Percentiles rank a stretch among this genome's conserved stretches.
phyloP scores from a whole-genome alignment of 768 basidiomycete species.

The Tephrocybe sp. region DNA sequence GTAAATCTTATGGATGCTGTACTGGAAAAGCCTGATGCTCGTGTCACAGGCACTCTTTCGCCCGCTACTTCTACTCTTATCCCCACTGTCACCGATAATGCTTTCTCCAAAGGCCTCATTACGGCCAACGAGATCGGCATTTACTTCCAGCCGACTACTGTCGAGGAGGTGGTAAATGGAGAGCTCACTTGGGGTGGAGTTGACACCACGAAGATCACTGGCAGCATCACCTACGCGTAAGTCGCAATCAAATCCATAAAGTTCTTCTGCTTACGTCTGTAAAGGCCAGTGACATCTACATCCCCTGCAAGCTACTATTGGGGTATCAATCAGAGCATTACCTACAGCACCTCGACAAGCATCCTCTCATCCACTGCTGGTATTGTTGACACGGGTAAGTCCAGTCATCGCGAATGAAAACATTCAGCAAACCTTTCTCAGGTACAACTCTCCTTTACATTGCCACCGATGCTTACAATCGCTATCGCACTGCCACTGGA shows the following conservation, averaged over 20 bases:
- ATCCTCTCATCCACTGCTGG: slow-evolving; percentile 51
- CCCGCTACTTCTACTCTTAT: slow-evolving; percentile 28
- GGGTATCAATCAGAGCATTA: slow-evolving; percentile 60
- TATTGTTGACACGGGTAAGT: slow-evolving; percentile 57
- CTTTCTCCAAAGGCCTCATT: slow-evolving; percentile 41
- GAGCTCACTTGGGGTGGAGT: slow-evolving; percentile 56
- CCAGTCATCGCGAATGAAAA: neutral
- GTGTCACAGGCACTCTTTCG: slow-evolving; percentile 30
- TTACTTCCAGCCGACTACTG: slow-evolving; percentile 50
- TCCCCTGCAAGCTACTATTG: slow-evolving; percentile 50
- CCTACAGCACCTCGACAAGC: slow-evolving; percentile 43
- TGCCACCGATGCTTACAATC: slow-evolving; percentile 42
- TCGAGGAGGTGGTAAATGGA: slow-evolving; percentile 39
- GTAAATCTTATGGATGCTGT: neutral
- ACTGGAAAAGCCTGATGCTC: neutral
- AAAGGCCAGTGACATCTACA: slow-evolving; percentile 46
- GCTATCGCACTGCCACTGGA: slow-evolving; percentile 47
- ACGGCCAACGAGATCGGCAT: slow-evolving; percentile 42
- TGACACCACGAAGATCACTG: slow-evolving; percentile 43
- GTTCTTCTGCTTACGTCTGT: neutral
- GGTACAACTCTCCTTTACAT: slow-evolving; percentile 52
- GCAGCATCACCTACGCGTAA: slow-evolving; percentile 42
- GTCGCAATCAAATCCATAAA: slow-evolving; percentile 2
- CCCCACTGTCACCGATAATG: slow-evolving; percentile 62
- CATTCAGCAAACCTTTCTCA: no score